Evolutionary conservation across 2,329 filamentous ascomycete genomes (phyloP).

Genomic region (Plectosphaerella sp.): DNA sequence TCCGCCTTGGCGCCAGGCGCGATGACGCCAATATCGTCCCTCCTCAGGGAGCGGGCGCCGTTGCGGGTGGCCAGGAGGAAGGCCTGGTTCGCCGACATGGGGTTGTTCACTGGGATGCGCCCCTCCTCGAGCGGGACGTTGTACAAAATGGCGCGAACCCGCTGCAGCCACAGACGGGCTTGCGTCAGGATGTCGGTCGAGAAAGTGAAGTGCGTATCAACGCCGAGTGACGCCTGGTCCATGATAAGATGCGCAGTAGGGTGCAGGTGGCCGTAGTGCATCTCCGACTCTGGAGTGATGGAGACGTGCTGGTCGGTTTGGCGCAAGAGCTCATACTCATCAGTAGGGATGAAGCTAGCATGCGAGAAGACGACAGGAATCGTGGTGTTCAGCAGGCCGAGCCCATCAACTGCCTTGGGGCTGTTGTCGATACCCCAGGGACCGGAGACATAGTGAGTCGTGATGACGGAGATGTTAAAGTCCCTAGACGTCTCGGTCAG

Average conservation of each 20-base stretch:
- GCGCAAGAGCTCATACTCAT: conserved; percentile 36
- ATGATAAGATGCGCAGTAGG: conserved; percentile 33
- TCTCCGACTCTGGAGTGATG: conserved; percentile 55
- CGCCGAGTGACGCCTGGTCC: conserved; percentile 48
- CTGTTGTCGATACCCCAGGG: conserved; percentile 32
- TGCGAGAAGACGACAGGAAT: conserved; percentile 50
- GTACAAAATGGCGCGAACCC: conserved; percentile 32
- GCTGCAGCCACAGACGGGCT: conserved; percentile 50
- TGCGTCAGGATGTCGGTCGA: conserved; percentile 46
- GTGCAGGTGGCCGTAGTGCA: conserved; percentile 53
- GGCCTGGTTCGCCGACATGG: conserved; percentile 49
- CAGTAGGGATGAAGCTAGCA: conserved; percentile 35
- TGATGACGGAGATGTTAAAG: conserved; percentile 38
- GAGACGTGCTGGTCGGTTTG: conserved; percentile 47
- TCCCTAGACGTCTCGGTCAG: conserved; percentile 10
- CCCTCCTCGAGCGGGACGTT: conserved; percentile 30
- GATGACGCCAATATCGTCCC: conserved; percentile 46
- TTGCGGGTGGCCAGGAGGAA: conserved; percentile 50
- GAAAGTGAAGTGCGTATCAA: conserved; percentile 51
- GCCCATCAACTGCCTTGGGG: conserved; percentile 29
- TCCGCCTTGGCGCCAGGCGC: conserved; percentile 47
- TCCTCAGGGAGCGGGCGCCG: conserved; percentile 45
- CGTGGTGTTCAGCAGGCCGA: conserved; percentile 34
- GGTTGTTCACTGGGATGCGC: conserved; percentile 39
- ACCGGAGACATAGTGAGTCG: conserved; percentile 35